Conservation (phyloP, 2,329 filamentous ascomycete genomes). For the Balansia obtecta region DNA sequence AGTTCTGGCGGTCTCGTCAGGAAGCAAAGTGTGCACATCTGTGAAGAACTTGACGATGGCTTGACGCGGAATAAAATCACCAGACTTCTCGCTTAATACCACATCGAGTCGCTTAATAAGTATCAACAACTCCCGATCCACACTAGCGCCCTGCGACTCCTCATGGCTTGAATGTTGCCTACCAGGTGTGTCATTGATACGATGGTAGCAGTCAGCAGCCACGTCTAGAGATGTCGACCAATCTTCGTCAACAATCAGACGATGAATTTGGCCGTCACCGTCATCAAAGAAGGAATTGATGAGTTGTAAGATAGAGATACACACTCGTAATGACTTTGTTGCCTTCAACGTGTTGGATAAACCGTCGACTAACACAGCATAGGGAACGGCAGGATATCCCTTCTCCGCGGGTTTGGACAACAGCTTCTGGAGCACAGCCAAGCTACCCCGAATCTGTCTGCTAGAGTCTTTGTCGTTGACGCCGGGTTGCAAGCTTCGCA, state of each 20-base stretch:
- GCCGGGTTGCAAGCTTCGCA: constrained; percentile 35
- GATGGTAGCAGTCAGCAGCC: constrained; percentile 39
- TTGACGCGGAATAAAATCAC: constrained; percentile 50
- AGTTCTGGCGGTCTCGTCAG: constrained; percentile 50
- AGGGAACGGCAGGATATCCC: constrained; percentile 47
- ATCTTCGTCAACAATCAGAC: constrained; percentile 50
- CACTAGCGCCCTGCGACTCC: constrained; percentile 21
- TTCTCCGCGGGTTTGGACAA: constrained; percentile 46
- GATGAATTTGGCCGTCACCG: constrained; percentile 38
- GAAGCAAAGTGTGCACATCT: constrained; percentile 46
- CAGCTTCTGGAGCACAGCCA: constrained; percentile 51
- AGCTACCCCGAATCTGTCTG: constrained; percentile 47
- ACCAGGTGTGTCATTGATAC: constrained; percentile 15
- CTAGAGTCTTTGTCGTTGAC: constrained; percentile 37
- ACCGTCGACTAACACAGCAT: constrained; percentile 45
- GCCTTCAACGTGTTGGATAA: constrained; percentile 37
- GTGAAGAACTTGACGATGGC: constrained; percentile 56
- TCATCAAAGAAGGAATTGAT: constrained; percentile 44
- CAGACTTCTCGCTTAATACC: constrained; percentile 29
- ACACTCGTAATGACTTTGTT: constrained; percentile 32
- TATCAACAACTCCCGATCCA: constrained; percentile 29
- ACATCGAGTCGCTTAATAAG: constrained; percentile 38
- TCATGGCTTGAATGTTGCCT: constrained; percentile 13
- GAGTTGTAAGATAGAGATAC: constrained; percentile 34
- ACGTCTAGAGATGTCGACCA: constrained; percentile 51